Evolutionary conservation across 2,329 filamentous ascomycete species (phyloP), one percentile per base, ranked within the genome.

Genomic region (Colletotrichum ledebouriae): DNA sequence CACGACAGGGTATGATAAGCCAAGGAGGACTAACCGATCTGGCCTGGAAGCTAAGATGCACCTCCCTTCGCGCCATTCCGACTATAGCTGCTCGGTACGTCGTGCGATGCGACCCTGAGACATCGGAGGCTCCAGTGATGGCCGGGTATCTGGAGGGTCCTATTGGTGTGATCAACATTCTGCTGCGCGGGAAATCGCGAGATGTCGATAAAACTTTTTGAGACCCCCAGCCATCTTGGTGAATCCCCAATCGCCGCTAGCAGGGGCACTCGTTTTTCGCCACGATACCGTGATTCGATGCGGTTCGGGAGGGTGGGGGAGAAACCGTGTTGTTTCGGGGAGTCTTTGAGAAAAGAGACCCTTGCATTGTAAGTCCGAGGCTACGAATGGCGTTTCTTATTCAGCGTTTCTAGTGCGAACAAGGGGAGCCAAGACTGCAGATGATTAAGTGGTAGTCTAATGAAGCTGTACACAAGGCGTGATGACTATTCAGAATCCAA

Each of bases 71-170:
- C 60, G 41, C 60, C 65, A 68, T 22, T 59, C 65, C 60, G 33
- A 33, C 65, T 65, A 42, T 7, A 59, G 65, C 12, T 67, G 41
- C 41, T 67, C 63, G 58, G 63, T 67, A 62, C 63, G 63, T 37
- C 20, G 50, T 65, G 41, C 53, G 46, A 68, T 59, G 34, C 47
- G 47, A 68, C 60, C 33, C 53, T 65, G 65, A 59, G 60, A 65
- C 65, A 42, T 17, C 12, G 11, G 15, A 46, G 29, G 6, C 47
- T 37, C 59, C 33, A n/a, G 42, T 34, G 29, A 11, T 25, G 17
- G 17, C 12, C 60, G 50, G 52, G 34, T 22, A 52, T 63, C 44
- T 44, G 1, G 11, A 17, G 13, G 3, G 15, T 39, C 64, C 10
- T 29, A 63, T 67, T 67, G 64, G 64, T 10, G 44, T 58, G 52